Base-by-base conservation (phyloP, 768 basidiomycete genomes). In the Hirschioporus abietinus region DNA sequence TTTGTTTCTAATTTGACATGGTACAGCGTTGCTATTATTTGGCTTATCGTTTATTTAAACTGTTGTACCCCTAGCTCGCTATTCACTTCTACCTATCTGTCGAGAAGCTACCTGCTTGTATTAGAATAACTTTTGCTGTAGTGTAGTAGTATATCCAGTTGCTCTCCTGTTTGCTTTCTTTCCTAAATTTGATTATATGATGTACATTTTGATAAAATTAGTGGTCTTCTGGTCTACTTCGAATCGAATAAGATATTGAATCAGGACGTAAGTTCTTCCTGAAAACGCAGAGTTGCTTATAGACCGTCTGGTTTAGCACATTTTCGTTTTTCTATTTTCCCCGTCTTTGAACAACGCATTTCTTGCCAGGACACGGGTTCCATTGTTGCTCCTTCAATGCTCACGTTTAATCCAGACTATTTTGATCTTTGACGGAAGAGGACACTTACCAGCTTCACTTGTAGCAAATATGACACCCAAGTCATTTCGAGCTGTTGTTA, bases 381-480 rank as follows among this genome's bases (percentile, higher is more conserved):
- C 85, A 95, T 88, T 25, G 90, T 90, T 10, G 85, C 87, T 65
- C 92, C 92, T 92, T 71, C 35, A 8, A 58, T 34, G 3, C 2
- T 8, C 52, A 62, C 4, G 57, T 30, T 58, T 71, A 66, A 63
- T 65, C 23, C 57, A 66, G 52, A 35, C n/a, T 52, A 66, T 1
- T 58, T 23, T 23, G 65, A 35, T 17, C 17, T 35, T 35, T 63
- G 30, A 24, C n/a, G 36, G 23, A 17, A 58, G n/a, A n/a, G 65
- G 25, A 27, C 63, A 79, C 82, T 71, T 72, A 87, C 93, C 92
- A 62, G 90, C 88, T 78, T 95, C 93, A 75, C 91, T 92, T 7
- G 89, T 90, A 12, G 94, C 95, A 74, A 92, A 95, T 64, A 96
- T 90, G 9, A 96, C 95, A 0, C 95, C 95, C 3, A 96, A 84